Evolutionary conservation across 106 monocot species (phyloP), one percentile per base, ranked within the genome.

Genomic region (Apostasia shenzhenica): DNA sequence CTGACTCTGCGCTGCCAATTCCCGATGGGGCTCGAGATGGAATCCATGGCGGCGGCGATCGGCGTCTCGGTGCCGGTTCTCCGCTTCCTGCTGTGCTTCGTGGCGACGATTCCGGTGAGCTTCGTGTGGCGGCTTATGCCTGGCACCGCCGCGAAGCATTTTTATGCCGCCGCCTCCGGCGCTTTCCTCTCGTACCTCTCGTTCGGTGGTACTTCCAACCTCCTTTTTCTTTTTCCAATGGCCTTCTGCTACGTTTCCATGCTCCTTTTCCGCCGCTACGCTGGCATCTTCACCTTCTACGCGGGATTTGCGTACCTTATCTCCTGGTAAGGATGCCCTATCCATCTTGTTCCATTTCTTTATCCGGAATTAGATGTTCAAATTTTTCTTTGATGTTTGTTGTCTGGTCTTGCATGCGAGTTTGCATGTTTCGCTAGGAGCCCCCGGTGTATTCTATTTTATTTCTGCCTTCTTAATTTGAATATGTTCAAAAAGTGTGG

Each of bases 41-140:
- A 72, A 50, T 70, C 85, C 5, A 86, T 90, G 83, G 99, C 99
- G 72, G 70, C 85, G 68, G 79, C 93, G 62, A 99, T 99, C 70
- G 99, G 99, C 14, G 93, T 99, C 9, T 99, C 99, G 69, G 80
- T 99, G 53, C 85, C 99, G 11, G 99, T 99, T 45, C 85, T 99
- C 57, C 82, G 93, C 8, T 99, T 99, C 78, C 85, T 99, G 41
- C 81, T 99, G 52, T 99, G 99, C 78, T 93, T 90, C 80, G 85
- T 74, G 51, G 87, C 93, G 39, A 99, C 99, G 48, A 93, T 99
- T 41, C 93, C 99, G 13, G 88, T 88, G 63, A 70, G 85, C 81
- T 73, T 87, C 60, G 41, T 72, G 48, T 88, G 85, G 87, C 76
- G 99, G 6, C 13, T 90, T 70, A 83, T 93, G 38, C 93, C 99